phyloP scores from a whole-genome alignment of 2,329 filamentous ascomycete genomes.

The Dactylellina haptotyla region DNA sequence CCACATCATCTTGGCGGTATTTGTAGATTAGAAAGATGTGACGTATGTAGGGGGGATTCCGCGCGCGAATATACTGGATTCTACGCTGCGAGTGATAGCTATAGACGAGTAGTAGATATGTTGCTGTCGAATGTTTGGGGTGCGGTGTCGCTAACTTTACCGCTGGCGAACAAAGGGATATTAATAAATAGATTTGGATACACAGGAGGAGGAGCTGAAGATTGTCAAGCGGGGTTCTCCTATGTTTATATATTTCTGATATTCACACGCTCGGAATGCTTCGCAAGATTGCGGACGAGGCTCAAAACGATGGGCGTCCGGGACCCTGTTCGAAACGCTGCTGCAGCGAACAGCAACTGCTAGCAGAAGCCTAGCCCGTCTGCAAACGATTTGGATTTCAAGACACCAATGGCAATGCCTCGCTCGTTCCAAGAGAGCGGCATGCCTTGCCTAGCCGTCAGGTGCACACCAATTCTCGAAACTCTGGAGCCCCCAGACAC shows the following conservation, averaged over 20 bases:
- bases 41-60: not conserved
- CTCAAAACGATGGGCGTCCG: conserved; percentile 21
- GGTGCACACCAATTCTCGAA: conserved; percentile 37
- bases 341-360: conserved; percentile 4
- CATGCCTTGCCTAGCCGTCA: conserved; percentile 44
- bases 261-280: conserved; percentile 2
- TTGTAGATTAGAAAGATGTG: not conserved
- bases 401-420: conserved; percentile 37
- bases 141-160: conserved; percentile 6
- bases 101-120: not conserved
- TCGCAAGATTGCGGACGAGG: conserved; percentile 17
- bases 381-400: conserved; percentile 44
- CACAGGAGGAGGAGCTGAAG: not conserved
- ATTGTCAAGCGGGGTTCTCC: conserved; percentile 20
- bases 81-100: not conserved
- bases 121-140: not conserved
- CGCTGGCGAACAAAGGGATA: not conserved
- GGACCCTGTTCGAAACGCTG: not conserved
- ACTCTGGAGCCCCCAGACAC: too few species aligned
- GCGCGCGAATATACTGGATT: not conserved
- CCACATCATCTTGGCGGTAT: conserved; percentile 47
- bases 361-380: conserved; percentile 17
- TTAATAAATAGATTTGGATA: conserved; percentile 2
- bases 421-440: conserved; percentile 11
- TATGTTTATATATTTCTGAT: conserved; percentile 46